Evolutionary conservation across 1,284 basidiomycete genomes (phyloP).

Genomic region (Irpex lacteus): DNA sequence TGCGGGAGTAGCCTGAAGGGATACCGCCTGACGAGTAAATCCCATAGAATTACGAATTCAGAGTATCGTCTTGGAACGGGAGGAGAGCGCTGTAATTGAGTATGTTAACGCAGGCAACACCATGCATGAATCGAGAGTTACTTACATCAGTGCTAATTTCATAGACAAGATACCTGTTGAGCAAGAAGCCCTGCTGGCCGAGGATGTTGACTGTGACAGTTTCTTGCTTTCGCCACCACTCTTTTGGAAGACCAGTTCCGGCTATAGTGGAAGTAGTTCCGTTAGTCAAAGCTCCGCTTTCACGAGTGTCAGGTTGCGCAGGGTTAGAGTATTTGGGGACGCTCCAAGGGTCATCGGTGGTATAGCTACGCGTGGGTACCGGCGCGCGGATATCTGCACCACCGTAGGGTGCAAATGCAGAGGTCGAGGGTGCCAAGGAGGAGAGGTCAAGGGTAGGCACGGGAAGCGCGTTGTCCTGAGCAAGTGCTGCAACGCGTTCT

Average conservation of each 20-base stretch:
- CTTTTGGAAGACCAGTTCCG: conserved; percentile 67
- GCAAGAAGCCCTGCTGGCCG: conserved; percentile 85
- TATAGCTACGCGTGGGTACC: conserved; percentile 41
- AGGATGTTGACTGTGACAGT: conserved; percentile 66
- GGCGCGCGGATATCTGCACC: conserved; percentile 37
- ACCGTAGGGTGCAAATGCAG: conserved; percentile 42
- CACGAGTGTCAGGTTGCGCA: conserved; percentile 17
- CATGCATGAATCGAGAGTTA: conserved; percentile 9
- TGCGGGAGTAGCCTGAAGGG: conserved; percentile 90
- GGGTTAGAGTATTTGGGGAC: conserved; percentile 27
- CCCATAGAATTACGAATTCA: conserved; percentile 88
- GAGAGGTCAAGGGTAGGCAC: conserved; percentile 64
- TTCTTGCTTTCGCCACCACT: conserved; percentile 87
- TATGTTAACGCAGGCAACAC: neutral
- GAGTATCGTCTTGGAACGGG: conserved; percentile 78
- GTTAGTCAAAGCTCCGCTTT: conserved; percentile 34
- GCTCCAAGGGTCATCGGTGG: conserved; percentile 75
- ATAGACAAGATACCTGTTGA: conserved; percentile 82
- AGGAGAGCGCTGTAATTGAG: conserved; percentile 47
- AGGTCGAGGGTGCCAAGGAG: conserved; percentile 51
- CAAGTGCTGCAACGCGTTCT: conserved; percentile 74
- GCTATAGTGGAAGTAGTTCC: conserved; percentile 57
- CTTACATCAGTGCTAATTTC: conserved; percentile 78
- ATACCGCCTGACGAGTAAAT: conserved; percentile 75
- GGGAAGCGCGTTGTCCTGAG: conserved; percentile 69